Base-by-base conservation (phyloP, 2,329 filamentous ascomycete genomes). In the Talaromyces piceae region DNA sequence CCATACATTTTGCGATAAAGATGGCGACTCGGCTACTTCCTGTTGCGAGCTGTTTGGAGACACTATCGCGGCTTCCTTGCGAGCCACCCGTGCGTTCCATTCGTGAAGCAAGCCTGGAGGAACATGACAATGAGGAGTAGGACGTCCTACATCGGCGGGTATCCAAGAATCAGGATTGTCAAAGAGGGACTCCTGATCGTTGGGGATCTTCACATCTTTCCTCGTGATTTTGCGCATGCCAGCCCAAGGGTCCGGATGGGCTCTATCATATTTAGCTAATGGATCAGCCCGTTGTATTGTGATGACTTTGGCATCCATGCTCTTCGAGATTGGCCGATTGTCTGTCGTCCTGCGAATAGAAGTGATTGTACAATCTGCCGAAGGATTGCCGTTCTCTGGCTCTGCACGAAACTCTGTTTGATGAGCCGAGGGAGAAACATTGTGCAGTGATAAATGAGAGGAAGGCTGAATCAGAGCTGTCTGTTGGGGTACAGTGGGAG, bases 101-200 rank as follows among this genome's bases (percentile, higher is more conserved):
- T 62, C 50, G n/a, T 56, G 51, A 16, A 72, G 52, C 18, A 72
- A 60, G 13, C 41, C 41, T 46, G 65, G 59, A 2, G 70, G 70
- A 25, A 71, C 67, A 57, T 68, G 61, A 3, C 61, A 64, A 26
- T 58, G 59, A 18, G 63, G 62, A 28, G 52, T 45, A 12, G 50
- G 50, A 12, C 59, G 54, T 12, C 66, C 65, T 1, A 62, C 45
- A n/a, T 56, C 52, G n/a, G 67, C 61, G 31, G 68, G 67, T 47
- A 70, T 57, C 69, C 66, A 69, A 50, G 60, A 77, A 13, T 73
- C 67, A 5, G 65, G 54, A 9, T 68, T 61, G 5, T 74, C 69
- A 1, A 85, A 63, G 4, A 84, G 65, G 7, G 66, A 57, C 41
- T 63, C 59, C 57, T 85, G 82, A 13, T 77, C 69, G 23, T 62